These are phyloP conservation scores for Obelidium mucronatum DNA, from an alignment of 192 early-diverging fungal genomes.

Conservation along the genomic window DNA sequence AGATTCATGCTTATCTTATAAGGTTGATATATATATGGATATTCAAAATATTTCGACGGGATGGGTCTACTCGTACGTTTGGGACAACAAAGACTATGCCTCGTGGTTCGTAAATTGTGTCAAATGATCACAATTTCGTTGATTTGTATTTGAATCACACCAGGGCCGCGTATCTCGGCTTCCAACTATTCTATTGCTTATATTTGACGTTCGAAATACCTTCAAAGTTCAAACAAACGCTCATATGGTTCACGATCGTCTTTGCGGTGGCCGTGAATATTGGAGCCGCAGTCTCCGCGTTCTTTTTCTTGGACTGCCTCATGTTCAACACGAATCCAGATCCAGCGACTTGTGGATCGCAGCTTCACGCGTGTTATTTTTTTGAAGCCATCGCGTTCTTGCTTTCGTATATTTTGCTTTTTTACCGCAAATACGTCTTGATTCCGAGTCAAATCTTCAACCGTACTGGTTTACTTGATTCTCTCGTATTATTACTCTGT, in stretches of 20 bases:
- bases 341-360: not conserved
- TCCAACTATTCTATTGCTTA: conserved; percentile 1
- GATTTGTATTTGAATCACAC: no score
- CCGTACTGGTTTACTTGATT: not conserved
- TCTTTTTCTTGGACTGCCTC: not conserved
- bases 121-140: no score
- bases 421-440: not conserved
- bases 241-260: conserved; percentile 5
- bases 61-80: not conserved
- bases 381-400: conserved; percentile 10
- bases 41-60: no score
- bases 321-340: not conserved
- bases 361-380: conserved; percentile 3
- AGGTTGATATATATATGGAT: no score
- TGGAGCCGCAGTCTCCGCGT: not conserved
- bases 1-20: no score
- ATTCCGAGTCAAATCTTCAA: not conserved
- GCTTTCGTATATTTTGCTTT: conserved; percentile 4
- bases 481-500: not conserved
- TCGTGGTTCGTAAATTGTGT: no score
- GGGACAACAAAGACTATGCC: not conserved
- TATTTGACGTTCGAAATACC: not conserved
- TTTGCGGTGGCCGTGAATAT: not conserved
- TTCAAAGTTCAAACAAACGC: not conserved
- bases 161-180: not conserved